Conservation (phyloP, 805 yeast species). For the Barnettozyma californica region DNA sequence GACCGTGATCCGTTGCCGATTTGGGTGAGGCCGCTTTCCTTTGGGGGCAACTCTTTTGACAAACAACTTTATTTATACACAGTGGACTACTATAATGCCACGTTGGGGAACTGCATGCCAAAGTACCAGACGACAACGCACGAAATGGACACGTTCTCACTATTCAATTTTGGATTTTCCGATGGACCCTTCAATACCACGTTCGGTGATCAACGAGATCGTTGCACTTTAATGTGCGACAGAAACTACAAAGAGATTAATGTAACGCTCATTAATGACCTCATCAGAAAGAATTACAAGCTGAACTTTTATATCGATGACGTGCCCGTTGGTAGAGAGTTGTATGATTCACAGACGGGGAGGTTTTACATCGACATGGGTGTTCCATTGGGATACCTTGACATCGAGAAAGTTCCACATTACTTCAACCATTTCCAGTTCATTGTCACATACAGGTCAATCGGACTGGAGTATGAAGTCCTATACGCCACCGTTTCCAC, state of each 20-base stretch:
- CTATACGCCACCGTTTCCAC: conserved; percentile 24
- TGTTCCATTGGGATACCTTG: conserved; percentile 27
- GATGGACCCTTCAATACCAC: conserved; percentile 21
- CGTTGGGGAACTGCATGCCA: conserved; percentile 20
- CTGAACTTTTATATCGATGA: conserved; percentile 27
- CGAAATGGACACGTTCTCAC: conserved; percentile 9
- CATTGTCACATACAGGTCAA: conserved; percentile 20
- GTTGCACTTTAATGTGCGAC: conserved; percentile 18
- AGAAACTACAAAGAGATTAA: conserved; percentile 17
- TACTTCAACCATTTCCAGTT: conserved; percentile 29
- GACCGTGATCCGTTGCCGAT: conserved; percentile 18
- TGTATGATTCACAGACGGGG: conserved; percentile 24
- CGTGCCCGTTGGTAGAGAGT: conserved; percentile 27
- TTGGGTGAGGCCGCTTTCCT: conserved; percentile 20
- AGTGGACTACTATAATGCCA: conserved; percentile 21
- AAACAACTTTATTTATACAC: conserved; percentile 23
- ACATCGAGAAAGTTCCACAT: conserved; percentile 26
- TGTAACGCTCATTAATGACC: conserved; percentile 22
- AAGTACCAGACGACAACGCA: conserved; percentile 5
- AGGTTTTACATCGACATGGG: conserved; percentile 25
- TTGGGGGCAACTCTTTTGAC: conserved; percentile 24
- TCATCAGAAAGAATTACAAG: conserved; percentile 27
- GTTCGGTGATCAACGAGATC: conserved; percentile 9
- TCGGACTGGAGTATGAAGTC: conserved; percentile 22
- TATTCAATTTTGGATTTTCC: conserved; percentile 15